phyloP scores from a whole-genome alignment of 2,329 filamentous ascomycete genomes.

The Aspergillus quadrilineatus region DNA sequence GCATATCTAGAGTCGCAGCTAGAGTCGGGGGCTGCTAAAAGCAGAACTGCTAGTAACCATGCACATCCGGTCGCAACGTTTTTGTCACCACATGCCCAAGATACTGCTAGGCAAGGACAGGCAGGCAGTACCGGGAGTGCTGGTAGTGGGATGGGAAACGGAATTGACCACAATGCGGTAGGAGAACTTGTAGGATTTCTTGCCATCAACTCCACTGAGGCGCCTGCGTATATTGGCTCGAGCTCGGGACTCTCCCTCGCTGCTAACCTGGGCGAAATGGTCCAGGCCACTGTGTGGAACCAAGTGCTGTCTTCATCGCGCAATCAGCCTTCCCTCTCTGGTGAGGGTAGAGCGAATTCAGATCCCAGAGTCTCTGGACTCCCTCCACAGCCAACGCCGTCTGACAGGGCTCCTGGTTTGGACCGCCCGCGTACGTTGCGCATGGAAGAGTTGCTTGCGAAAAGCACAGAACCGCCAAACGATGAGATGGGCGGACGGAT shows the following conservation, averaged over 20 bases:
- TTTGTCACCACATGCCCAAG: conserved; percentile 25
- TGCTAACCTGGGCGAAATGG: conserved; percentile 54
- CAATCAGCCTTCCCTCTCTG: conserved; percentile 11
- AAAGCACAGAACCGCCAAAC: conserved; percentile 48
- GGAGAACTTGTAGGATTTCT: conserved; percentile 53
- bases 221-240: conserved; percentile 51
- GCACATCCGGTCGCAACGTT: conserved; percentile 24
- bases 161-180: conserved; percentile 36
- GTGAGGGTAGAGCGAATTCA: background rate
- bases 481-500: conserved; percentile 48
- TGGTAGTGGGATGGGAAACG: conserved; percentile 11
- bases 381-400: conserved; percentile 18
- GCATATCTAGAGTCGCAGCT: conserved; percentile 42
- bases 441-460: conserved; percentile 45
- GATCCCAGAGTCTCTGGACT: conserved; percentile 1
- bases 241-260: conserved; percentile 53
- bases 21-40: conserved; percentile 19
- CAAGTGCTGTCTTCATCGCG: conserved; percentile 44
- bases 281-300: conserved; percentile 56
- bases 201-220: conserved; percentile 46
- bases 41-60: conserved; percentile 15
- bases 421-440: conserved; percentile 33
- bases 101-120: conserved; percentile 16
- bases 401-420: conserved; percentile 6
- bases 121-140: conserved; percentile 9